A percentile compares a stretch with the other conserved stretches of the same genome.
These are phyloP conservation scores for Yamadazyma mexicana DNA, from an alignment of 1,139 yeast genomes.

Conservation along the genomic window DNA sequence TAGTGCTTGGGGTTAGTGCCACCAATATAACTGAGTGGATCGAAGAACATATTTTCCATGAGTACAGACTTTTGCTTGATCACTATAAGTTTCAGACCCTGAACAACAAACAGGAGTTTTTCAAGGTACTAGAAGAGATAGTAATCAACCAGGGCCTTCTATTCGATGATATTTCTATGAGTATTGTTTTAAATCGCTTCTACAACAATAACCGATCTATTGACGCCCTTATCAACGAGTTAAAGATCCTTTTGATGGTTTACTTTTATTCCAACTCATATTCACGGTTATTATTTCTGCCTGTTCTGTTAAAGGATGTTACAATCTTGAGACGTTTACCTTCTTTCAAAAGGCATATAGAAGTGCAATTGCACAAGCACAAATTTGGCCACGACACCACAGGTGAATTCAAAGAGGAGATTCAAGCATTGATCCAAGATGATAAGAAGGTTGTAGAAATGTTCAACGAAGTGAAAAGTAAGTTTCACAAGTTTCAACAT, in stretches of 20 bases:
- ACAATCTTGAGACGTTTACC: slow-evolving; percentile 34
- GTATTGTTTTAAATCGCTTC: slow-evolving; percentile 37
- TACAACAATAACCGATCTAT: slow-evolving; percentile 48
- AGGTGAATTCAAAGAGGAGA: slow-evolving; percentile 9
- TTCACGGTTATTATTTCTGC: slow-evolving; percentile 13
- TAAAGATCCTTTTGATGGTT: slow-evolving; percentile 66
- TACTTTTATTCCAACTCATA: slow-evolving; percentile 59
- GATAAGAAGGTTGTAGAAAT: slow-evolving; percentile 5
- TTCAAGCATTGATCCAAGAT: slow-evolving; percentile 18
- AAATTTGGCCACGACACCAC: slow-evolving; percentile 5
- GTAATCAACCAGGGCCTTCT: slow-evolving; percentile 27
- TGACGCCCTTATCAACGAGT: slow-evolving; percentile 51
- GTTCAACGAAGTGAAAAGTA: slow-evolving; percentile 2
- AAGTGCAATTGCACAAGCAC: slow-evolving; percentile 16
- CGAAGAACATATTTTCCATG: slow-evolving; percentile 31
- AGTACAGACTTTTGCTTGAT: slow-evolving; percentile 30
- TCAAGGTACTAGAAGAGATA: slow-evolving; percentile 35
- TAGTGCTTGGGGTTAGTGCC: slow-evolving; percentile 58
- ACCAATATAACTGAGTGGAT: slow-evolving; percentile 38
- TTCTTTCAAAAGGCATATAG: slow-evolving; percentile 40
- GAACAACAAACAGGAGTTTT: slow-evolving; percentile 41
- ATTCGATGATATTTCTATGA: slow-evolving; percentile 29
- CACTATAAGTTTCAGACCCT: slow-evolving; percentile 46
- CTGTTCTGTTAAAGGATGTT: slow-evolving; percentile 6
- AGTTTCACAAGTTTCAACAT: slow-evolving; percentile 1